Conservation (phyloP, 768 basidiomycete species). For the Phanerochaete sordida region DNA sequence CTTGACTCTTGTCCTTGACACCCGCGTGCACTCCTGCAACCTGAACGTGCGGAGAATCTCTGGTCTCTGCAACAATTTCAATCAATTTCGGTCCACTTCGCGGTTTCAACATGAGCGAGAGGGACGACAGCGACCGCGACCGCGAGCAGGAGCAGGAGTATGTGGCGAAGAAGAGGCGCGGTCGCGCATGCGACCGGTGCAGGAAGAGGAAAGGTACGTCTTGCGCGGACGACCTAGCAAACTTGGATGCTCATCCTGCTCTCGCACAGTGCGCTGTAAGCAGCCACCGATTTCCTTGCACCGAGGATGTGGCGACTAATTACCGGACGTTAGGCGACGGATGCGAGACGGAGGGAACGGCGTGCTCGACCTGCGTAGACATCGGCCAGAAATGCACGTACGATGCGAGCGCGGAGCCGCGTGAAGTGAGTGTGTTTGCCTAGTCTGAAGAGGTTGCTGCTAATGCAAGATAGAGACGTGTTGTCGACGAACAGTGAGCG, state of each 20-base stretch:
- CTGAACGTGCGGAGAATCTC: too few species aligned
- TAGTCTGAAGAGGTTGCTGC: background rate
- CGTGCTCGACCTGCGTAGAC: constrained; percentile 9
- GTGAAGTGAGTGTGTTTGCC: background rate
- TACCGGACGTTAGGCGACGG: constrained; percentile 5
- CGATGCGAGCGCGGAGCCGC: background rate
- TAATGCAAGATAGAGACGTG: background rate
- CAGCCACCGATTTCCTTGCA: background rate
- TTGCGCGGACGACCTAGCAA: background rate
- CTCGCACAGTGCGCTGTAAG: constrained; percentile 7
- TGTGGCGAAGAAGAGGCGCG: background rate
- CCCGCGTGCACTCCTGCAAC: too few species aligned
- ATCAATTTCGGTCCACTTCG: too few species aligned
- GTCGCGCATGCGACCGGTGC: constrained; percentile 8
- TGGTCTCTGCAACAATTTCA: too few species aligned
- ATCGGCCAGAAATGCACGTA: too few species aligned
- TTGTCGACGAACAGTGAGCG: too few species aligned
- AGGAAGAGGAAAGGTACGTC: constrained; percentile 9
- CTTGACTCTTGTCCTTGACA: too few species aligned
- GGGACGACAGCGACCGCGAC: too few species aligned
- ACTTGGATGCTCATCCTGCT: too few species aligned
- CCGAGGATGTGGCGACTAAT: too few species aligned
- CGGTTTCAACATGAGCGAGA: too few species aligned
- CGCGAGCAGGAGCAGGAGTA: background rate
- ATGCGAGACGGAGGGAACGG: background rate